Evolutionary conservation across 306 rosid genomes (phyloP), one percentile per base, ranked within the genome.

Genomic region (Argentina anserina): DNA sequence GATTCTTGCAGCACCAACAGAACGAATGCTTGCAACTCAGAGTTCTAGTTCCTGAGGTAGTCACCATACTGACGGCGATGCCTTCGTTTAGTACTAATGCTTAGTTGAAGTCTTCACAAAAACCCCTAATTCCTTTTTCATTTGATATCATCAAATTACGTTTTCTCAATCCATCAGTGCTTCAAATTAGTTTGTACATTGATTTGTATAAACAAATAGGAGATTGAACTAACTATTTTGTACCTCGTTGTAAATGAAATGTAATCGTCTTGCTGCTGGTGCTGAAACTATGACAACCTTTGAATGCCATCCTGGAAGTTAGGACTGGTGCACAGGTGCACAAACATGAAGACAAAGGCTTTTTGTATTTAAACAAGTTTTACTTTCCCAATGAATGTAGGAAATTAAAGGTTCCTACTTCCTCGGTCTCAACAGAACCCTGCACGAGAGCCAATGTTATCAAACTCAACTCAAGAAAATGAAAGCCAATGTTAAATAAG

Each of bases 131-230:
- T 74, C 25, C 49, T 70, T 71, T 46, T 46, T 72, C 43, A 50
- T 33, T 33, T 59, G n/a, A 42, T 64, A 50, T 15, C 15, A n/a
- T 67, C 18, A 56, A 6, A 68, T 78, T 65, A 67, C 56, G 65
- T 75, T 52, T 70, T 74, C 28, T 41, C 59, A 58, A 69, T 77
- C 69, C 65, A 69, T 71, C 65, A 75, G 78, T 80, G 85, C 76
- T 70, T 81, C 59, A 34, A 45, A 43, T 59, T 69, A 64, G 78
- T 64, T 64, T 83, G 94, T 88, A 88, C 78, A 87, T 92, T 84
- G 67, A 69, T 81, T 75, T 92, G 90, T 92, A 83, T 73, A 90
- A 83, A 82, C 80, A 41, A 73, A 73, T 86, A 79, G 76, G 56
- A 9, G 75, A 66, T 68, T 64, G 29, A 17, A 31, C 23, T 7